Evolutionary conservation across 225 moss, liverwort and hornwort genomes (phyloP), one percentile per base, ranked within the genome.

Genomic region (Sphagnum tenellum): DNA sequence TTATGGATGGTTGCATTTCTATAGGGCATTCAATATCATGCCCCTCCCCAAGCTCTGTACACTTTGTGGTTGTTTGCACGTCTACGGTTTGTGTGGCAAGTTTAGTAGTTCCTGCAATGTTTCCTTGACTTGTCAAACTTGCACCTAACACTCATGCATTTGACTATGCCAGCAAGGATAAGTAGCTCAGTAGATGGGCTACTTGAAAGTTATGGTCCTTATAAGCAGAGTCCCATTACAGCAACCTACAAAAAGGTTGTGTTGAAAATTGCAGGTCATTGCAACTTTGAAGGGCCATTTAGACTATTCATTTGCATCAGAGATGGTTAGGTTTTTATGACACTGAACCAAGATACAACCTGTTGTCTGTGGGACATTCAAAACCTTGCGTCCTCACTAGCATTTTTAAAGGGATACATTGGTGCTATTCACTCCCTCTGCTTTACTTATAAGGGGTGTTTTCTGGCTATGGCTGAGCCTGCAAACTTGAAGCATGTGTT

Each of bases 391-490:
- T 77, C 78, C 55, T 83, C 95, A 49, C 47, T 95, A 63, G 76
- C 89, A 48, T 84, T 92, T 61, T 77, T 95, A 81, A 95, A 95
- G 78, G 95, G 95, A 14, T 88, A 92, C 65, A 89, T 95, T 11
- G 92, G 95, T 44, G 95, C 95, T 4, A 89, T 95, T 67, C 86
- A 92, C 46, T 95, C 95, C 55, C 79, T 95, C 68, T 84, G 95
- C 9, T 95, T 92, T 75, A 84, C 95, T 59, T 71, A 82, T 57
- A 89, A 95, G 60, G 95, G 95, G 59, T 86, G 88, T 9, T 92
- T 89, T 65, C 81, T 95, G 95, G 92, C 89, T n/a, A 92, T 95
- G 95, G 92, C 95, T 5, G 95, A 95, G 76, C 95, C 95, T 66
- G 92, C 92, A 53, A 92, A 95, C 70, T 95, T 95, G 70, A 92